phyloP scores from a whole-genome alignment of 2,329 filamentous ascomycete genomes.

The Cryphonectria nitschkei region DNA sequence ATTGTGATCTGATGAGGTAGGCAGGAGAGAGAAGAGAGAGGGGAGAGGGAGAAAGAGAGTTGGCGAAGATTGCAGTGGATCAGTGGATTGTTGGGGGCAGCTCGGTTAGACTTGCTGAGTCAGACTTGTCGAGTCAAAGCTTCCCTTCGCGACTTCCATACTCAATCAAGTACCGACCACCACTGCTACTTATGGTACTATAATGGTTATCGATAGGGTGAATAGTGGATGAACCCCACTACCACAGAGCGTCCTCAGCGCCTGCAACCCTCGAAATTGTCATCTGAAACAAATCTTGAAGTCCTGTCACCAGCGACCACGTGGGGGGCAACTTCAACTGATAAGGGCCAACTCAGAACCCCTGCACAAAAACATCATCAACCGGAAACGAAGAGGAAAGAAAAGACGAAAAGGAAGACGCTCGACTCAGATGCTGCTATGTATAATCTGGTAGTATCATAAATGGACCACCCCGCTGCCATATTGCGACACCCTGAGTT shows the following conservation, averaged over 20 bases:
- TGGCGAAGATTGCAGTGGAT: not conserved
- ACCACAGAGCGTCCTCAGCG: not conserved
- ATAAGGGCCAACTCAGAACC: not conserved
- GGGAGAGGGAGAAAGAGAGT: not conserved
- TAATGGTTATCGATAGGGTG: not conserved
- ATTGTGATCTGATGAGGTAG: no score
- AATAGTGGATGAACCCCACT: not conserved
- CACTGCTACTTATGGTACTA: not conserved
- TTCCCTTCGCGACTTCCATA: not conserved
- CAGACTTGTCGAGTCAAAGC: not conserved
- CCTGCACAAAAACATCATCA: not conserved
- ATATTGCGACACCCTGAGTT: not conserved
- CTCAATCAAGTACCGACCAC: not conserved
- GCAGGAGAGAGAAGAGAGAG: not conserved
- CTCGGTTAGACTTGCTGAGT: not conserved
- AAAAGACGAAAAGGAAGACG: not conserved
- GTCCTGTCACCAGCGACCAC: not conserved
- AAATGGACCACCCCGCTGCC: not conserved
- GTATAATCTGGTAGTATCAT: not conserved
- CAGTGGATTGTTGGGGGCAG: not conserved
- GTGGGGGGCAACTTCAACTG: not conserved
- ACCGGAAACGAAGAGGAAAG: not conserved
- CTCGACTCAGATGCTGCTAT: not conserved
- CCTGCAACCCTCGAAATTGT: not conserved
- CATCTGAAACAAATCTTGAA: not conserved